Evolutionary conservation across 345 rosid genomes (phyloP).

Genomic region (Corymbia maculata): DNA sequence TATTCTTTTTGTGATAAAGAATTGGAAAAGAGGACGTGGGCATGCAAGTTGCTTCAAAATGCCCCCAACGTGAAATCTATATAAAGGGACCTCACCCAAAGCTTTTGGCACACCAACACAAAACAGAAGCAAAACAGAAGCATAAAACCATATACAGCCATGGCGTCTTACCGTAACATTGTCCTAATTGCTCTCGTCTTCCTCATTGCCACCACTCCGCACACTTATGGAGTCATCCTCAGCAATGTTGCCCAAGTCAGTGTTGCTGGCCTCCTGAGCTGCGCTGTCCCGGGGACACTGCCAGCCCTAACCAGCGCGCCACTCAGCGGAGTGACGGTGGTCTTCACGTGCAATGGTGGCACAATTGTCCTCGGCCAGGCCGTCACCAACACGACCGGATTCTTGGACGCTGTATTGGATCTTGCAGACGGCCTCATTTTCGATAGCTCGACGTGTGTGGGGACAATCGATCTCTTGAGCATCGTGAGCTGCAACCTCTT

Average conservation of each 20-base stretch:
- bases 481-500: too few relatives aligned
- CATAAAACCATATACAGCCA: background rate
- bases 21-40: too few relatives aligned
- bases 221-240: conserved; percentile 36
- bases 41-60: too few relatives aligned
- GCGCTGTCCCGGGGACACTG: background rate
- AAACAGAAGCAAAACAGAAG: background rate
- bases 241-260: conserved; percentile 23
- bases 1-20: too few relatives aligned
- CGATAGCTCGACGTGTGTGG: background rate
- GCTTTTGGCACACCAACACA: background rate
- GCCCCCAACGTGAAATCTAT: too few relatives aligned
- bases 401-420: background rate
- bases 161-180: conserved; percentile 33
- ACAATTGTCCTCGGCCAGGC: background rate
- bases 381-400: background rate
- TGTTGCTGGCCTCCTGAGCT: background rate
- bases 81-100: background rate
- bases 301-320: background rate
- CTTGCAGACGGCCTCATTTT: background rate
- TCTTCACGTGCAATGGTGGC: background rate
- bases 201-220: conserved; percentile 9
- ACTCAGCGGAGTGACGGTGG: background rate
- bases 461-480: too few relatives aligned
- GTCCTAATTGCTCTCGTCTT: conserved; percentile 48